Percentiles rank a stretch among this genome's conserved stretches.
phyloP scores from a whole-genome alignment of 2,329 filamentous ascomycete species.

The Sarocladium kiliense region DNA sequence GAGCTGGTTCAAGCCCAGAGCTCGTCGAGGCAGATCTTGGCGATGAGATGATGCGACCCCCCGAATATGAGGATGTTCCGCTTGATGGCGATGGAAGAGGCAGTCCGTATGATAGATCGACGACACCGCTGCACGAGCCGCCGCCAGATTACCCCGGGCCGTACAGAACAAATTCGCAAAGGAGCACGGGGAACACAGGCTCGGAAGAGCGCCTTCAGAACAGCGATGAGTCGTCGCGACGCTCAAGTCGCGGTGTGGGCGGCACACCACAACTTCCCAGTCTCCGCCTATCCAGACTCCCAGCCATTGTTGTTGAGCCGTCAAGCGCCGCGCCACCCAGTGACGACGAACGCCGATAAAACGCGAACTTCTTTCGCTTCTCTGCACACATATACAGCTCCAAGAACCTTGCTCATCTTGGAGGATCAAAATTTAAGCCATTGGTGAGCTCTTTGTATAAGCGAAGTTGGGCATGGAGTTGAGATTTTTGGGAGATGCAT shows the following conservation, averaged over 20 bases:
- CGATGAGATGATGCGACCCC: constrained; percentile 43
- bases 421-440: neutral
- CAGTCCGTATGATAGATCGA: constrained; percentile 25
- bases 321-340: constrained; percentile 27
- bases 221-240: neutral
- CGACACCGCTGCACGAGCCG: constrained; percentile 40
- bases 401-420: neutral
- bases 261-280: constrained; percentile 46
- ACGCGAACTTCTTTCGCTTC: neutral
- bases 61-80: constrained; percentile 48
- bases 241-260: constrained; percentile 27
- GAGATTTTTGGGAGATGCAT: neutral
- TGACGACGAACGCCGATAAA: constrained; percentile 7
- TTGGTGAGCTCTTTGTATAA: neutral
- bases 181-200: constrained; percentile 15
- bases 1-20: constrained; percentile 47
- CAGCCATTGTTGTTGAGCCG: constrained; percentile 56
- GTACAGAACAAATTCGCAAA: constrained; percentile 22
- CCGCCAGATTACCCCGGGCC: constrained; percentile 47
- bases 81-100: constrained; percentile 30
- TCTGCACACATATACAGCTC: neutral
- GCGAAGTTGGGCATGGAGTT: neutral
- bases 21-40: constrained; percentile 47
- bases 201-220: constrained; percentile 9
- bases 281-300: constrained; percentile 42